phyloP scores from a whole-genome alignment of 768 basidiomycete species.

The Suillus occidentalis region DNA sequence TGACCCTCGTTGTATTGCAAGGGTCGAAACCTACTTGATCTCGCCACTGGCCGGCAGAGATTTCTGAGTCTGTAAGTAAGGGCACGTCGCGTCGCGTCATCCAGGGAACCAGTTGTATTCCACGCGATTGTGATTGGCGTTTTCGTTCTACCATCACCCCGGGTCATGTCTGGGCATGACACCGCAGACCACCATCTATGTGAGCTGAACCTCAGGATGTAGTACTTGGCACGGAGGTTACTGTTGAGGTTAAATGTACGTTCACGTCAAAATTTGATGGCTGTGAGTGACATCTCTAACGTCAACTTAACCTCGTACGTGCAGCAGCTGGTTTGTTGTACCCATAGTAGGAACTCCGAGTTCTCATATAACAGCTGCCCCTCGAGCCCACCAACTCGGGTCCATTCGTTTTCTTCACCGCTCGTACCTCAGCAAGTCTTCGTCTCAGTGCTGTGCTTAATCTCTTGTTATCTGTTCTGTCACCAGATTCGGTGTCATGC shows the following conservation, averaged over 20 bases:
- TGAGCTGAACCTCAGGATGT: neutral
- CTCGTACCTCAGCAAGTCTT: neutral
- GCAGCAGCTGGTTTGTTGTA: neutral
- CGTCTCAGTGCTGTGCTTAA: neutral
- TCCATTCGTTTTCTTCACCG: neutral
- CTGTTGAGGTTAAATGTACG: neutral
- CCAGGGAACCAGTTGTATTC: neutral
- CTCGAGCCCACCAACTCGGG: neutral
- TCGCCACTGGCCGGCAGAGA: no score
- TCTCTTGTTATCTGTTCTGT: no score
- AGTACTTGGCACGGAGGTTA: neutral
- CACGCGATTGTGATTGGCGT: neutral
- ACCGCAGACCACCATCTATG: neutral
- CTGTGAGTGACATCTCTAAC: neutral
- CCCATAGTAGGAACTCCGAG: neutral
- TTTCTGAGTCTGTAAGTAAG: no score
- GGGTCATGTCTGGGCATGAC: neutral
- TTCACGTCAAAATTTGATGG: neutral
- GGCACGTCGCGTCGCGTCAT: neutral
- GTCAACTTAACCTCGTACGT: neutral
- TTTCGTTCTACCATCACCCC: neutral
- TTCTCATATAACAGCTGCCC: neutral
- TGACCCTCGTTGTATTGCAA: no score
- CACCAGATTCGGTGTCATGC: neutral
- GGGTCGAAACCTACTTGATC: no score